Evolutionary conservation across 1,284 basidiomycete genomes (phyloP), one percentile per base, ranked within the genome.

Genomic region (Naganishia sp.): DNA sequence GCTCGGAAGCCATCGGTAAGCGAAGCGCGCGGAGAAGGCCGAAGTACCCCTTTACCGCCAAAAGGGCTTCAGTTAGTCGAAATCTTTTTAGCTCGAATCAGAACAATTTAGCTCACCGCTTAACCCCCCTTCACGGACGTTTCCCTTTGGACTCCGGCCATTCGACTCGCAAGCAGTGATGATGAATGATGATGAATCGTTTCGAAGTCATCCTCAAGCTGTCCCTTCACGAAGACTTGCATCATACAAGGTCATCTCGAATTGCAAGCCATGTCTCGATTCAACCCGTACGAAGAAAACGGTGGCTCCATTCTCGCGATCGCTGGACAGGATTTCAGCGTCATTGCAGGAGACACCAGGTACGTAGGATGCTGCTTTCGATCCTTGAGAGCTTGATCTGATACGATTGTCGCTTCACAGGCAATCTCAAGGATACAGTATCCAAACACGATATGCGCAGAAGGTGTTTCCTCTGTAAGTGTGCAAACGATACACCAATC

Each of bases 251-350:
- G 25, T 5, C 23, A 28, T 15, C 21, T 6, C 23, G 21, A 50
- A 50, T 6, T 28, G 28, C 49, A 28, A 25, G 13, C 15, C 42
- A 61, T 61, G 59, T 61, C 59, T 71, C 75, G 75, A 59, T 94
- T 94, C 83, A 89, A 91, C 77, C 92, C 92, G 0, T 94, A 94
- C 85, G 84, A 86, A 15, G 87, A 93, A 74, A 96, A 95, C 74
- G 92, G 93, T 56, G 93, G 93, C 36, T 93, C 93, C 45, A 94
- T 96, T 81, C 87, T 97, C 71, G 92, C 94, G 74, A 91, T 97
- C 78, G 91, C 93, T 9, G 93, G 93, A 60, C 85, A 86, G 63
- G 90, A 94, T 80, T 97, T 96, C 79, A 86, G 86, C 66, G 91
- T 96, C 76, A 90, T 96, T 75, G 93, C 94, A 6, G 91, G 92